Evolutionary conservation across 306 rosid genomes (phyloP).

Genomic region (Cucumis melo): DNA sequence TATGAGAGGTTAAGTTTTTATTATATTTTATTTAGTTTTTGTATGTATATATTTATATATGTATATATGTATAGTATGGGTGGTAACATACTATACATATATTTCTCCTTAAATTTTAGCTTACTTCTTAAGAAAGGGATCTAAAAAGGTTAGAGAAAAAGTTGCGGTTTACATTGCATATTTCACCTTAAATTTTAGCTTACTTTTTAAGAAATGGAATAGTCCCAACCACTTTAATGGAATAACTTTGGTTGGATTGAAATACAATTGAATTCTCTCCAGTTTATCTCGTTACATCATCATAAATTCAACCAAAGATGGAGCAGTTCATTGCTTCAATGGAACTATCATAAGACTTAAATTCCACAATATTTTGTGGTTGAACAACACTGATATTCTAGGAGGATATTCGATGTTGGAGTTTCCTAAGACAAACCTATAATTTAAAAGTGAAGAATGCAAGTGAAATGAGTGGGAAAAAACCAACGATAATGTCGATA

Average conservation of each 20-base stretch:
- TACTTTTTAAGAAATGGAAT: too few relatives aligned
- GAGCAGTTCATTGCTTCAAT: conserved; percentile 14
- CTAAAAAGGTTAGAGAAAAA: too few relatives aligned
- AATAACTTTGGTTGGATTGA: conserved; percentile 6
- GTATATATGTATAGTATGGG: too few relatives aligned
- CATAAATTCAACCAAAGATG: conserved; percentile 10
- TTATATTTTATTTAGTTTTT: too few relatives aligned
- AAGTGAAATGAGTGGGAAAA: not conserved
- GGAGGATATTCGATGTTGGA: conserved; percentile 18
- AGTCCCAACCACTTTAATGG: too few relatives aligned
- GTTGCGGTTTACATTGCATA: too few relatives aligned
- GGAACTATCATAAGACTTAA: conserved; percentile 17
- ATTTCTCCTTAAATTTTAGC: too few relatives aligned
- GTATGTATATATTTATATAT: too few relatives aligned
- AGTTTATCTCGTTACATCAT: conserved; percentile 9
- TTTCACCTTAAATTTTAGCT: too few relatives aligned
- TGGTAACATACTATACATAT: too few relatives aligned
- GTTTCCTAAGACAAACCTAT: conserved; percentile 17
- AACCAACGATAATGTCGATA: conserved; percentile 12
- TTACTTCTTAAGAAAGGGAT: too few relatives aligned
- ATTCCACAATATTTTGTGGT: conserved; percentile 16
- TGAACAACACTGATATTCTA: conserved; percentile 14
- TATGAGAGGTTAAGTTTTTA: too few relatives aligned
- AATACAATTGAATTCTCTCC: conserved; percentile 15
- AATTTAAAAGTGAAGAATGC: conserved; percentile 5